Conservation (phyloP, 2,329 filamentous ascomycete species). For the Aspergillus pseudotamarii region DNA sequence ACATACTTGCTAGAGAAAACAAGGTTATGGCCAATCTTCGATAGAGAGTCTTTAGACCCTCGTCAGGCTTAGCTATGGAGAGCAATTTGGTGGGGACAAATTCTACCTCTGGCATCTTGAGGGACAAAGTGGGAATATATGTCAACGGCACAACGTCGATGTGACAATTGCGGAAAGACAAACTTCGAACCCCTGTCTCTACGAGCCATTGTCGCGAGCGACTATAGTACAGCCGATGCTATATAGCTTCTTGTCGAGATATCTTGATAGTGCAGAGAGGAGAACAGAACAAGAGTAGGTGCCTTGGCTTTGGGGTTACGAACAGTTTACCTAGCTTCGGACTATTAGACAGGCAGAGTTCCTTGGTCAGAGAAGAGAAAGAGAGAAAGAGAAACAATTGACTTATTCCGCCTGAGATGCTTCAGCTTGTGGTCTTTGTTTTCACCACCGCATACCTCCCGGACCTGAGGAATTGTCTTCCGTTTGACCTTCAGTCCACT, state of each 20-base stretch:
- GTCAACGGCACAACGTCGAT: conserved; percentile 23
- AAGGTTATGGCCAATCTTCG: conserved; percentile 14
- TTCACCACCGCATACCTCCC: conserved; percentile 26
- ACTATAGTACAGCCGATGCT: conserved; percentile 54
- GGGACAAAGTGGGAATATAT: conserved; percentile 19
- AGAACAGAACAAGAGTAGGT: conserved; percentile 54
- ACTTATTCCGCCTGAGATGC: conserved; percentile 40
- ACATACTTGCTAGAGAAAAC: conserved; percentile 17
- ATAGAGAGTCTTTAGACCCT: conserved; percentile 13
- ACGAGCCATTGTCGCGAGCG: conserved; percentile 40
- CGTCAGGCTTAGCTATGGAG: conserved; percentile 15
- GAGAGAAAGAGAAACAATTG: conserved; percentile 38
- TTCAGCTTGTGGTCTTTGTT: conserved; percentile 29
- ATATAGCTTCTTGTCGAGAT: conserved; percentile 70
- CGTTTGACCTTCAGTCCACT: conserved; percentile 24
- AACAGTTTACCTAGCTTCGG: conserved; percentile 68
- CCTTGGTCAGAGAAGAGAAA: conserved; percentile 37
- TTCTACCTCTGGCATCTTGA: conserved; percentile 11
- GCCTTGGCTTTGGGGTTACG: conserved; percentile 43
- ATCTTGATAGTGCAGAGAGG: conserved; percentile 70
- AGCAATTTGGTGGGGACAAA: conserved; percentile 10
- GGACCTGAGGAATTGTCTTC: conserved; percentile 19
- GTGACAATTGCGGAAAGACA: conserved; percentile 28
- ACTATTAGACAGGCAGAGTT: conserved; percentile 67
- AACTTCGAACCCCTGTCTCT: conserved; percentile 30